These are phyloP conservation scores for Fraxinus latifolia DNA, from an alignment of 305 asterid genomes.

Conservation along the genomic window DNA sequence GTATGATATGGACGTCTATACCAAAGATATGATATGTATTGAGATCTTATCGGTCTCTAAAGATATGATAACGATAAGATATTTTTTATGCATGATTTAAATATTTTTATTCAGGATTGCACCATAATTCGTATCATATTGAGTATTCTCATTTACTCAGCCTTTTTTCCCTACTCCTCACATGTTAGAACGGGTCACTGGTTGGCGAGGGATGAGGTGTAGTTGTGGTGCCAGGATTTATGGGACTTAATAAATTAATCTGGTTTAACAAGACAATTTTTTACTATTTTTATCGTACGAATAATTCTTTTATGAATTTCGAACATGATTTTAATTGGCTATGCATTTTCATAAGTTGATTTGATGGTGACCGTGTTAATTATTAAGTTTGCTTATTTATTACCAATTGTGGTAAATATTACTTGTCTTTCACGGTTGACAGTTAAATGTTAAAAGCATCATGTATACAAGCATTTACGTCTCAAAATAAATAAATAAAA, in stretches of 20 bases:
- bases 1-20: not conserved
- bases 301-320: not conserved
- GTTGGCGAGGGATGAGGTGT: not conserved
- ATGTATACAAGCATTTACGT: not conserved
- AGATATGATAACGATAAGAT: not conserved
- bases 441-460: not conserved
- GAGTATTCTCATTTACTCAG: not conserved
- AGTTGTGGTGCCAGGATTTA: not conserved
- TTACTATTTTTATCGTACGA: not conserved
- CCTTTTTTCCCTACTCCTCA: not conserved
- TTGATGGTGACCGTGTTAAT: not conserved
- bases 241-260: not conserved
- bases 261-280: not conserved
- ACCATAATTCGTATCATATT: not conserved
- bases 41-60: not conserved
- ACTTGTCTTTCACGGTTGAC: not conserved
- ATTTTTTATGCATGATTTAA: no score
- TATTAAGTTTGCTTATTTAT: not conserved
- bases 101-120: not conserved
- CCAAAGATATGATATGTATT: not conserved
- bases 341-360: not conserved
- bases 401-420: not conserved
- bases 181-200: not conserved
- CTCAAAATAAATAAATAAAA: not conserved
- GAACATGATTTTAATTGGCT: not conserved